Conservation (phyloP, 2,329 filamentous ascomycete species). For the Pseudogymnoascus verrucosus region DNA sequence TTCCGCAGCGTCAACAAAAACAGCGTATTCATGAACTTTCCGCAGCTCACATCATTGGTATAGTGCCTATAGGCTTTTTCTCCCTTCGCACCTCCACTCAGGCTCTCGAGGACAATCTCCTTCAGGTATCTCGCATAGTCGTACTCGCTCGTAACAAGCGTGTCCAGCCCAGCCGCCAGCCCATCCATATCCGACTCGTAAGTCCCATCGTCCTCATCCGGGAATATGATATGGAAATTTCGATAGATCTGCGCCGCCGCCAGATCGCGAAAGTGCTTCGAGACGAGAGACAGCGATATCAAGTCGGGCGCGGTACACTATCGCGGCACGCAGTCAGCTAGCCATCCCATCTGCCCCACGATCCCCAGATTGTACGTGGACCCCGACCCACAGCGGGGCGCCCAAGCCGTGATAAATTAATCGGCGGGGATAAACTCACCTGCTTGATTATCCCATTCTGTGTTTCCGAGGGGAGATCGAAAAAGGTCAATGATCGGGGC, state of each 20-base stretch:
- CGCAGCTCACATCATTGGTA: slow-evolving; percentile 46
- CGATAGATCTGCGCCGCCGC: slow-evolving; percentile 52
- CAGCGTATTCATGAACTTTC: slow-evolving; percentile 57
- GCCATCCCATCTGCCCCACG: not conserved
- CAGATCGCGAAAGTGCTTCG: slow-evolving; percentile 47
- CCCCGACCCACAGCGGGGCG: slow-evolving; percentile 4
- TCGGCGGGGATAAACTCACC: slow-evolving; percentile 22
- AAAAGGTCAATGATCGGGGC: slow-evolving; percentile 11
- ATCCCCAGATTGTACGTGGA: not conserved
- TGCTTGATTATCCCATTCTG: slow-evolving; percentile 26
- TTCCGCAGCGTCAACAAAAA: slow-evolving; percentile 49
- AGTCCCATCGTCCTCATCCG: slow-evolving; percentile 46
- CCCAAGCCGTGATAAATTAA: not conserved
- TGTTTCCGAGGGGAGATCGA: slow-evolving; percentile 27
- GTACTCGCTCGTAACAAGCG: slow-evolving; percentile 55
- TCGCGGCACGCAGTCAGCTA: not conserved
- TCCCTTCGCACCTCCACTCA: slow-evolving; percentile 44
- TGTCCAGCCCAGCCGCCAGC: slow-evolving; percentile 50
- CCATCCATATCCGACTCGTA: slow-evolving; percentile 48
- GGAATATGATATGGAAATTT: slow-evolving; percentile 52
- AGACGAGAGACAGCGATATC: slow-evolving; percentile 51
- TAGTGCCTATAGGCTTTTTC: slow-evolving; percentile 47
- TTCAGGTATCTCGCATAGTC: slow-evolving; percentile 52
- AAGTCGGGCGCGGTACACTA: slow-evolving; percentile 46
- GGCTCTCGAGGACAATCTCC: slow-evolving; percentile 48